phyloP scores from a whole-genome alignment of 2,329 filamentous ascomycete species.

The Phaeophleospora eucalypticola region DNA sequence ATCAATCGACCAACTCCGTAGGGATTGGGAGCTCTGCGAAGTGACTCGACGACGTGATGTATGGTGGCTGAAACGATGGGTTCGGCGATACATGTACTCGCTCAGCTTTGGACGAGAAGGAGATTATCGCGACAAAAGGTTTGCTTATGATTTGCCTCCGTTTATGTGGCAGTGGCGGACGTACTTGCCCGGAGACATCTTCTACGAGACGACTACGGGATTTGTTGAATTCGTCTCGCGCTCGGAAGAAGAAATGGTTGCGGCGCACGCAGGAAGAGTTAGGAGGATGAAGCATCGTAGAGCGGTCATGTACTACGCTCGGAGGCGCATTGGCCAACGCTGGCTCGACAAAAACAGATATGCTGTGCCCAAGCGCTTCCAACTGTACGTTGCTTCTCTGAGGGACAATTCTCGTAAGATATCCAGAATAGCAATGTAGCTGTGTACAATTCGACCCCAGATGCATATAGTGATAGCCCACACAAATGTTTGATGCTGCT shows the following conservation, averaged over 20 bases:
- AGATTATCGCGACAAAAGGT: background rate
- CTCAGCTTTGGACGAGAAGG: background rate
- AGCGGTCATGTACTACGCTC: background rate
- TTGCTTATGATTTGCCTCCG: conserved; percentile 16
- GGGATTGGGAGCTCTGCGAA: conserved; percentile 18
- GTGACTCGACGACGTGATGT: conserved; percentile 20
- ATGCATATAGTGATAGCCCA: too few relatives aligned
- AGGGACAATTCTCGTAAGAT: background rate
- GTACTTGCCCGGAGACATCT: conserved; percentile 17
- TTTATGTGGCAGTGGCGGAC: conserved; percentile 27
- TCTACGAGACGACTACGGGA: conserved; percentile 31
- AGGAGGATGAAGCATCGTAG: background rate
- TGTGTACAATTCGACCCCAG: too few relatives aligned
- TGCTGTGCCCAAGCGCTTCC: background rate
- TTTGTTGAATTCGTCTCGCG: conserved; percentile 25
- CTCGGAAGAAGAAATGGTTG: conserved; percentile 8
- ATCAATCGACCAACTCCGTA: conserved; percentile 12
- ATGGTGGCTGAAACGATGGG: conserved; percentile 27
- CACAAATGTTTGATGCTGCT: too few relatives aligned
- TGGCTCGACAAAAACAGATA: background rate
- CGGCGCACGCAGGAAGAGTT: background rate
- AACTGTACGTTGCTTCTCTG: background rate
- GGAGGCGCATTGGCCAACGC: background rate
- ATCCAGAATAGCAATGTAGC: too few relatives aligned
- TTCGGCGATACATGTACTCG: conserved; percentile 23